These are phyloP conservation scores for Aspergillus aculeatus DNA, from an alignment of 2,329 filamentous ascomycete genomes.

Conservation along the genomic window DNA sequence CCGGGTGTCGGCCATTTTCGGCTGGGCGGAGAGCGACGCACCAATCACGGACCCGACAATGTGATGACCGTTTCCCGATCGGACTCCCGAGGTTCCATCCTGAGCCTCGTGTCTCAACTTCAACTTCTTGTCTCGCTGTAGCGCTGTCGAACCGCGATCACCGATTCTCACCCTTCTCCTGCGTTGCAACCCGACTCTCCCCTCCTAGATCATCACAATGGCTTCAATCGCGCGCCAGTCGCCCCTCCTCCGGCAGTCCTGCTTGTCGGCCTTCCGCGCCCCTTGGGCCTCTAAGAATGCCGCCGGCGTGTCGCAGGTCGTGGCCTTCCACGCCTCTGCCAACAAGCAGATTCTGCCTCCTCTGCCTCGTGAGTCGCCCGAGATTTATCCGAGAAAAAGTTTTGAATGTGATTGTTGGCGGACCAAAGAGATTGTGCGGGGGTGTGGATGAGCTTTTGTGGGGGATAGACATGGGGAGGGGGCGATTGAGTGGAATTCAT, in stretches of 20 bases:
- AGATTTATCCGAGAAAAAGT: background rate
- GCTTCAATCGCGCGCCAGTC: conserved; percentile 43
- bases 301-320: conserved; percentile 53
- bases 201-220: conserved; percentile 33
- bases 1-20: conserved; percentile 39
- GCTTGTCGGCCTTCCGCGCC: conserved; percentile 35
- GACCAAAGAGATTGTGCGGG: background rate
- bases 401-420: background rate
- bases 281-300: conserved; percentile 37
- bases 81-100: conserved; percentile 39
- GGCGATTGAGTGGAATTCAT: background rate
- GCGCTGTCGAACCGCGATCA: conserved; percentile 13
- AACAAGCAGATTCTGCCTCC: conserved; percentile 76
- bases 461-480: background rate
- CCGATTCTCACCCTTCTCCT: conserved; percentile 11
- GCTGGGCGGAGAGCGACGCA: conserved; percentile 33
- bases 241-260: conserved; percentile 37
- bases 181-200: conserved; percentile 3
- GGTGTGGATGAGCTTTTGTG: background rate
- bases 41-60: conserved; percentile 39
- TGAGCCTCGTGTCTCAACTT: conserved; percentile 26
- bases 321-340: conserved; percentile 83
- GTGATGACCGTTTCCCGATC: conserved; percentile 40
- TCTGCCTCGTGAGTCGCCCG: conserved; percentile 69
- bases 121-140: conserved; percentile 20